Conservation (phyloP, 2,329 filamentous ascomycete species). For the Dactylellina cionopaga region DNA sequence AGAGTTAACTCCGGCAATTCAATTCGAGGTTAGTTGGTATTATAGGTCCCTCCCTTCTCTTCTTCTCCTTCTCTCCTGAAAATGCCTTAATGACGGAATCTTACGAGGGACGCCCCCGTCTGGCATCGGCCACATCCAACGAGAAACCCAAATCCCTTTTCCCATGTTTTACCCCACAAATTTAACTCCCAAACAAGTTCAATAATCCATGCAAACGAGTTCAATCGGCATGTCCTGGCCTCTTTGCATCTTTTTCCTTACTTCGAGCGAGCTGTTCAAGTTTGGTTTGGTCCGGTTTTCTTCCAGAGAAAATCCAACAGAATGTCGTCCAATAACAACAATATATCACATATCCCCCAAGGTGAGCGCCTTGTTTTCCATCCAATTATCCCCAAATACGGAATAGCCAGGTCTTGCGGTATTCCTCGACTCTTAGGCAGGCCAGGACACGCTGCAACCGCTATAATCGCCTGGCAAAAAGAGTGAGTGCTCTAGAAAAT, state of each 20-base stretch:
- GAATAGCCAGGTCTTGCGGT: too few species aligned
- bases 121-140: constrained; percentile 13
- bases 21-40: neutral
- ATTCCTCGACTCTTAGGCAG: too few species aligned
- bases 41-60: neutral
- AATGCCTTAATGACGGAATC: constrained; percentile 14
- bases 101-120: neutral
- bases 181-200: neutral
- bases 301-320: too few species aligned
- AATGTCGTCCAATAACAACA: too few species aligned
- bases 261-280: too few species aligned
- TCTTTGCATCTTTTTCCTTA: too few species aligned
- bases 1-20: neutral
- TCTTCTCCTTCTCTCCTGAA: neutral
- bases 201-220: neutral
- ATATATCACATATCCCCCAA: too few species aligned
- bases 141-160: neutral
- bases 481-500: neutral
- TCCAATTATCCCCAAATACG: too few species aligned
- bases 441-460: constrained; percentile 40
- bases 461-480: constrained; percentile 32
- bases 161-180: constrained; percentile 11
- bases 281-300: too few species aligned
- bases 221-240: too few species aligned
- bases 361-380: too few species aligned